A percentile compares a stretch with the other conserved stretches of the same genome.
Conservation (phyloP, 2,329 filamentous ascomycete genomes). For the Xylaria arbuscula region DNA sequence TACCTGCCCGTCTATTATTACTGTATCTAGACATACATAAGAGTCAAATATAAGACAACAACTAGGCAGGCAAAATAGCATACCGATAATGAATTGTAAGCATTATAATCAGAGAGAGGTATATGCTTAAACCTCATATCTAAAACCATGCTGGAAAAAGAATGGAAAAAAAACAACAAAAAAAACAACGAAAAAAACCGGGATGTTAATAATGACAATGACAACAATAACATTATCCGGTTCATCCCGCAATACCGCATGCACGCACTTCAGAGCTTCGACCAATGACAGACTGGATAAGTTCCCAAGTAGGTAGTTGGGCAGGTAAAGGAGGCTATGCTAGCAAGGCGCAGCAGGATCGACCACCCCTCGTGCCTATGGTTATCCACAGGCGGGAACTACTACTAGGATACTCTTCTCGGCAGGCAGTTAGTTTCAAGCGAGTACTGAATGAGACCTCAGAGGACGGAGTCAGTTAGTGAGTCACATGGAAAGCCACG, state of each 20-base stretch:
- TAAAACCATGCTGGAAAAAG: too few species aligned
- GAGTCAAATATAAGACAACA: too few species aligned
- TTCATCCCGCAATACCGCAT: neutral
- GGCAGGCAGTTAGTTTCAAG: neutral
- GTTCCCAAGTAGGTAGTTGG: slow-evolving; percentile 36
- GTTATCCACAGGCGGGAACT: neutral
- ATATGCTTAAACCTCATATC: too few species aligned
- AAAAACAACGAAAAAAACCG: too few species aligned
- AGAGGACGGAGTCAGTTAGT: neutral
- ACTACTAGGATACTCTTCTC: neutral
- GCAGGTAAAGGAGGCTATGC: slow-evolving; percentile 36
- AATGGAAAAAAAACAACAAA: too few species aligned
- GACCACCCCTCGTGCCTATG: slow-evolving; percentile 16
- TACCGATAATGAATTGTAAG: too few species aligned
- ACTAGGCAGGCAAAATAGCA: too few species aligned
- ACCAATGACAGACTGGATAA: slow-evolving; percentile 19
- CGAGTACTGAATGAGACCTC: neutral
- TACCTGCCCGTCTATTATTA: too few species aligned
- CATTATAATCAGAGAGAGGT: too few species aligned
- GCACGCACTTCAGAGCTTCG: slow-evolving; percentile 2
- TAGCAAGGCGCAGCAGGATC: slow-evolving; percentile 31
- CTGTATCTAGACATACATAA: too few species aligned
- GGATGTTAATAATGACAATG: too few species aligned
- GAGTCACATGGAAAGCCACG: neutral
- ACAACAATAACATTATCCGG: too few species aligned